Percentiles rank a stretch among this genome's conserved stretches.
Conservation (phyloP, 2,329 filamentous ascomycete species). For the Claviceps sp. region DNA sequence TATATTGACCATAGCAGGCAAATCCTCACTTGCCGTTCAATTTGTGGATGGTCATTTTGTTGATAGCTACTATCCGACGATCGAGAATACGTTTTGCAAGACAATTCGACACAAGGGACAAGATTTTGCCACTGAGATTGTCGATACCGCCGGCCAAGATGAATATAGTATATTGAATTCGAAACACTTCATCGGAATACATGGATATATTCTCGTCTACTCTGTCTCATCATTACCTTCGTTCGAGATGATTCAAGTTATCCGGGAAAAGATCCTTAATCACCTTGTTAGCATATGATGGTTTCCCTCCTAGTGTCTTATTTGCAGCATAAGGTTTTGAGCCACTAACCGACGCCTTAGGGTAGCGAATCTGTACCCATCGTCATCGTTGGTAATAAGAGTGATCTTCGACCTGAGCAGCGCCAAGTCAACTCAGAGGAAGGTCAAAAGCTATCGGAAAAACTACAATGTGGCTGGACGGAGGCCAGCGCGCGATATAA, state of each 20-base stretch:
- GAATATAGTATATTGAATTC: slow-evolving; percentile 98
- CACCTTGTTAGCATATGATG: slow-evolving; percentile 56
- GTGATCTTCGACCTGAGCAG: slow-evolving; percentile 82
- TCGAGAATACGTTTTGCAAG: slow-evolving; percentile 97
- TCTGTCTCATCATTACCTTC: slow-evolving; percentile 89
- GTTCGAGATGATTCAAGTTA: slow-evolving; percentile 95
- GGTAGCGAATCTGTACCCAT: slow-evolving; percentile 87
- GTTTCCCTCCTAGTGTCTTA: not conserved
- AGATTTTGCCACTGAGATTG: slow-evolving; percentile 91
- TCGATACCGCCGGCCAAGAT: slow-evolving; percentile 96
- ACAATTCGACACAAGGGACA: slow-evolving; percentile 86
- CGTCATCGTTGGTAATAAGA: slow-evolving; percentile 94
- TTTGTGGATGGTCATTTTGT: slow-evolving; percentile 98
- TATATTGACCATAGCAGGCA: slow-evolving; percentile 44
- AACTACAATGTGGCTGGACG: slow-evolving; percentile 85
- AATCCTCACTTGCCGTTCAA: slow-evolving; percentile 92
- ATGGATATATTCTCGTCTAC: slow-evolving; percentile 97
- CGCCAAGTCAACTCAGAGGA: slow-evolving; percentile 80
- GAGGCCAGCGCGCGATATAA: slow-evolving; percentile 91
- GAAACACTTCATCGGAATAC: slow-evolving; percentile 97
- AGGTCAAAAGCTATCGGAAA: slow-evolving; percentile 70
- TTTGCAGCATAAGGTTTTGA: not conserved
- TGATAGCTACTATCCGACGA: slow-evolving; percentile 97
- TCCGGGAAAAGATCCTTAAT: slow-evolving; percentile 93
- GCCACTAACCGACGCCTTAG: slow-evolving; percentile 26